These are phyloP conservation scores for Anastatica hierochuntica DNA, from an alignment of 345 rosid species.

Conservation along the genomic window DNA sequence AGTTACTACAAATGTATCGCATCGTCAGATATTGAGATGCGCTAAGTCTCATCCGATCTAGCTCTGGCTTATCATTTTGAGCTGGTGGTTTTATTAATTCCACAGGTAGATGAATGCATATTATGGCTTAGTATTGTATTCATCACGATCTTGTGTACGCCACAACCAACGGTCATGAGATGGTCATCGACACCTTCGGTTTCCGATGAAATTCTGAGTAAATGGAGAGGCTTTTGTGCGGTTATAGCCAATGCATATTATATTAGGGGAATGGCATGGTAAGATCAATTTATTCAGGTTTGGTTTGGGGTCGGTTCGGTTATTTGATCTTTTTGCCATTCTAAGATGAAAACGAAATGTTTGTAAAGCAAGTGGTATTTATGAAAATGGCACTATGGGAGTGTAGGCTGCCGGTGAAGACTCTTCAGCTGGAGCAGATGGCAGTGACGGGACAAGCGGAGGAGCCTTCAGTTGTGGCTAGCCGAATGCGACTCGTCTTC, in stretches of 20 bases:
- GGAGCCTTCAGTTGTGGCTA: constrained; percentile 85
- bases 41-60: neutral
- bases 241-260: constrained; percentile 86
- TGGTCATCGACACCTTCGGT: constrained; percentile 76
- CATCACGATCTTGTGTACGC: constrained; percentile 90
- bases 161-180: constrained; percentile 79
- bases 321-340: no score
- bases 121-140: constrained; percentile 83
- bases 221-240: constrained; percentile 92
- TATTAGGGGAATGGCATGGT: constrained; percentile 89
- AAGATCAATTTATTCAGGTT: constrained; percentile 19
- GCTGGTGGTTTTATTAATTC: no score
- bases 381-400: neutral
- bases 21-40: neutral
- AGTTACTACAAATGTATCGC: neutral
- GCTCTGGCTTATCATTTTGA: neutral
- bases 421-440: constrained; percentile 93
- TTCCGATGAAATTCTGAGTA: constrained; percentile 43
- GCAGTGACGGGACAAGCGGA: constrained; percentile 69
- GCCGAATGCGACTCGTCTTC: constrained; percentile 74
- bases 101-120: constrained; percentile 79
- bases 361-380: no score
- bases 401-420: constrained; percentile 87
- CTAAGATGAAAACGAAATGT: no score
- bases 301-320: no score